Conservation (phyloP, 2,329 filamentous ascomycete species). For the Pseudogymnoascus sp. region DNA sequence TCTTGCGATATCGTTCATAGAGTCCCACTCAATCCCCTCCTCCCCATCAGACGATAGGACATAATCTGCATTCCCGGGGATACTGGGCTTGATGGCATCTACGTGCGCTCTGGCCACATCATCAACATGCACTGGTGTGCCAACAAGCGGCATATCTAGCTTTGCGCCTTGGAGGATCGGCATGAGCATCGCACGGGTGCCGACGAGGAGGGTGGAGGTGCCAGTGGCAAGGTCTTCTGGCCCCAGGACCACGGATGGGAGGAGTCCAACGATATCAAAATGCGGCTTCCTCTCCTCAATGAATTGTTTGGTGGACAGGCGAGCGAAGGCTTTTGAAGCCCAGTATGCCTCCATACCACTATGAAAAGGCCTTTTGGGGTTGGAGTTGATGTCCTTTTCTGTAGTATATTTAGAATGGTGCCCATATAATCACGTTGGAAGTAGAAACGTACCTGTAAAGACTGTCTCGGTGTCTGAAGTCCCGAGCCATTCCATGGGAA, state of each 20-base stretch:
- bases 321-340: conserved; percentile 21
- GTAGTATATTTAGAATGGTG: not conserved
- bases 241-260: conserved; percentile 8
- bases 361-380: not conserved
- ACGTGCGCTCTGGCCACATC: conserved; percentile 8
- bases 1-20: conserved; percentile 32
- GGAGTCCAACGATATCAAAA: not conserved
- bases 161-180: not conserved
- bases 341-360: conserved; percentile 21
- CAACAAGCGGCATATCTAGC: not conserved
- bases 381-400: not conserved
- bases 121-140: conserved; percentile 6
- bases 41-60: conserved; percentile 8
- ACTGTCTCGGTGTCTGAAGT: not conserved
- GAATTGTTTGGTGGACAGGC: conserved; percentile 18
- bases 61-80: not conserved
- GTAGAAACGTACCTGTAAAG: not conserved
- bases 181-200: not conserved
- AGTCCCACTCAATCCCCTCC: conserved; percentile 31
- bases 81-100: conserved; percentile 1
- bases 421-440: not conserved
- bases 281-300: not conserved
- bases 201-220: not conserved
- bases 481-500: conserved; percentile 1
- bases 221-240: conserved; percentile 5